Conservation (phyloP, 1,284 basidiomycete species). For the Pterulicium gracile region DNA sequence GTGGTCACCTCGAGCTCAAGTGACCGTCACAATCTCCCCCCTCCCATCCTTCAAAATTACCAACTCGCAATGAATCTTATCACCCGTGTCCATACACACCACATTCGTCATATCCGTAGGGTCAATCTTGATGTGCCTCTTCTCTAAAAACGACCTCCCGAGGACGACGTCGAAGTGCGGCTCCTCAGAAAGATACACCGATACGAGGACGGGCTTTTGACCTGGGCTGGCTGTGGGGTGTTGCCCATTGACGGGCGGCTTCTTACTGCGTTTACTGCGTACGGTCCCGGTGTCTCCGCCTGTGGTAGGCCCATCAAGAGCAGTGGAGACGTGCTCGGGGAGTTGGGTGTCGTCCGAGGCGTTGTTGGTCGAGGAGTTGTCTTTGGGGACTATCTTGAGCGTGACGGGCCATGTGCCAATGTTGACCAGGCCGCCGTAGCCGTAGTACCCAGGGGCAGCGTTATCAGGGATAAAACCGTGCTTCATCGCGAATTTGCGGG, state of each 20-base stretch:
- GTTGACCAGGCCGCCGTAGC: slow-evolving; percentile 75
- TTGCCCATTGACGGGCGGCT: slow-evolving; percentile 5
- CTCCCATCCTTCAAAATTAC: slow-evolving; percentile 83
- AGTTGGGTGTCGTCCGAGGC: background rate
- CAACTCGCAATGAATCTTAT: slow-evolving; percentile 84
- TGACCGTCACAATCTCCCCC: slow-evolving; percentile 83
- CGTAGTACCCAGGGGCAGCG: slow-evolving; percentile 74
- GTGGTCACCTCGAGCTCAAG: too few relatives aligned
- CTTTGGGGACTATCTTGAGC: slow-evolving; percentile 15
- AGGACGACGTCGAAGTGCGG: slow-evolving; percentile 95
- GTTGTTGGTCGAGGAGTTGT: background rate
- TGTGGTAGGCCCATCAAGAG: slow-evolving; percentile 13
- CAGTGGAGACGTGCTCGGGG: slow-evolving; percentile 16
- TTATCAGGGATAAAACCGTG: slow-evolving; percentile 87
- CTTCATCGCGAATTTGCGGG: slow-evolving; percentile 83
- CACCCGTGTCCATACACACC: slow-evolving; percentile 91
- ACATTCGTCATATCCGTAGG: slow-evolving; percentile 84
- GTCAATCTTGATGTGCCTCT: slow-evolving; percentile 75
- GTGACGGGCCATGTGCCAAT: slow-evolving; percentile 77
- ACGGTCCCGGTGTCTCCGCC: background rate
- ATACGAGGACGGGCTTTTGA: slow-evolving; percentile 11
- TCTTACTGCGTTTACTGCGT: slow-evolving; percentile 5
- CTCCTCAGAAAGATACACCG: slow-evolving; percentile 85
- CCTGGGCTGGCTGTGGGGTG: slow-evolving; percentile 22
- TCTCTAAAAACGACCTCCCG: slow-evolving; percentile 90